Evolutionary conservation across 1,284 basidiomycete species (phyloP), one percentile per base, ranked within the genome.

Genomic region (Leccinum griseonigrum): DNA sequence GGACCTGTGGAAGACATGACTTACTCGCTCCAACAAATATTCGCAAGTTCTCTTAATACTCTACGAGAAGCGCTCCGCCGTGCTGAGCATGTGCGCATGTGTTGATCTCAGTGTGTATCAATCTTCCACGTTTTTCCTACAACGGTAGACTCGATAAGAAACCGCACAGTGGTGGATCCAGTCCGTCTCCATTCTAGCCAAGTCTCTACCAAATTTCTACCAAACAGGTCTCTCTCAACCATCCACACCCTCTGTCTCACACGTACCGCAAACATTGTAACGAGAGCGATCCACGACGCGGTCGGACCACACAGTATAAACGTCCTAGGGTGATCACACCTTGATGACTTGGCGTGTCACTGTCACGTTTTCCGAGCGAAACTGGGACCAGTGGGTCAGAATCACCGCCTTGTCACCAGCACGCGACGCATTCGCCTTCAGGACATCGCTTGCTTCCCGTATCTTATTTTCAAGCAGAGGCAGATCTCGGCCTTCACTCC

Each of bases 251-350:
- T 18, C n/a, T 11, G 4, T 18, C n/a, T 18, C 40, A 48, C 6
- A 48, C 6, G 46, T 22, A 22, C 22, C 11, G 46, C 46, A 22
- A 48, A 8, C 18, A 48, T 11, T 18, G 11, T 7, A 48, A 4
- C 13, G 43, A 4, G 18, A 8, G 43, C 18, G 18, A 3, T 18
- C 18, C 9, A 2, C 40, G 4, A 38, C 14, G 36, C 14, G n/a
- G 10, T 43, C 40, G n/a, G 40, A 10, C n/a, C 40, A 43, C 40
- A 43, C 40, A 43, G 9, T 9, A n/a, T n/a, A 9, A 18, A 46
- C 10, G 16, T 31, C 50, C 60, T 51, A 69, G 59, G 22, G 54
- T 43, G 14, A 18, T 58, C 59, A 67, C 29, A 60, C 26, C 29
- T n/a, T 58, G 65, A 64, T 34, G 43, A 32, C 31, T 46, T 56